Conservation (phyloP, 208 protist genomes). For the Trypanosoma congolense region DNA sequence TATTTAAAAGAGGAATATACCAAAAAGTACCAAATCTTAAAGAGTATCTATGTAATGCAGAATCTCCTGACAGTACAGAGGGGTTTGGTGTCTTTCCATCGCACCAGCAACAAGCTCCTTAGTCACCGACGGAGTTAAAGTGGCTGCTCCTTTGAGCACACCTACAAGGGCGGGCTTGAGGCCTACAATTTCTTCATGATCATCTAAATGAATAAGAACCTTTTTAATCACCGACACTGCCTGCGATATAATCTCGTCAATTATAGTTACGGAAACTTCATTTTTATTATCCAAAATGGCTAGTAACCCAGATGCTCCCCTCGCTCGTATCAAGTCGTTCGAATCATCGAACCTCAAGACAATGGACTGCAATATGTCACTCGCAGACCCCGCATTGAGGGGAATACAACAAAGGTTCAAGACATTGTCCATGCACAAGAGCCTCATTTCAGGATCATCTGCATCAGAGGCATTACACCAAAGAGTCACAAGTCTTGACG, state of each 20-base stretch:
- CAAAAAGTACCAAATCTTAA: slow-evolving; percentile 1
- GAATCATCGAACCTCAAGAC: slow-evolving; percentile 80
- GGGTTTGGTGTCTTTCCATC: slow-evolving; percentile 43
- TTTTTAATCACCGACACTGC: slow-evolving; percentile 66
- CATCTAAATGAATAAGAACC: slow-evolving; percentile 81
- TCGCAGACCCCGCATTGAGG: slow-evolving; percentile 44
- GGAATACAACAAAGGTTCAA: slow-evolving; percentile 46
- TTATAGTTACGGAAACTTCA: slow-evolving; percentile 23
- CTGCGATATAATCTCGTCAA: slow-evolving; percentile 61
- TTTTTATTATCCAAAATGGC: slow-evolving; percentile 21
- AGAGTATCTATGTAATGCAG: slow-evolving; percentile 4
- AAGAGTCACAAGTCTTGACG: slow-evolving; percentile 37
- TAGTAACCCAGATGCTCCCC: slow-evolving; percentile 37
- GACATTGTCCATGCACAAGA: slow-evolving; percentile 64
- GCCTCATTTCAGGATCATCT: slow-evolving; percentile 83
- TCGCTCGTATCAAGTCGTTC: slow-evolving; percentile 58
- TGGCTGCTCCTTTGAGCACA: slow-evolving; percentile 44
- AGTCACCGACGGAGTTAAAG: slow-evolving; percentile 54
- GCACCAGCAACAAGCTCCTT: slow-evolving; percentile 45
- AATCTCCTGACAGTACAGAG: slow-evolving; percentile 41
- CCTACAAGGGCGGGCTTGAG: slow-evolving; percentile 37
- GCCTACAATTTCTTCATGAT: slow-evolving; percentile 62
- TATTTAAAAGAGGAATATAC: no score
- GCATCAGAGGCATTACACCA: slow-evolving; percentile 79
- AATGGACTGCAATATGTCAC: slow-evolving; percentile 69